Conservation (phyloP, 148 eudicot species). For the Diospyros lotus region DNA sequence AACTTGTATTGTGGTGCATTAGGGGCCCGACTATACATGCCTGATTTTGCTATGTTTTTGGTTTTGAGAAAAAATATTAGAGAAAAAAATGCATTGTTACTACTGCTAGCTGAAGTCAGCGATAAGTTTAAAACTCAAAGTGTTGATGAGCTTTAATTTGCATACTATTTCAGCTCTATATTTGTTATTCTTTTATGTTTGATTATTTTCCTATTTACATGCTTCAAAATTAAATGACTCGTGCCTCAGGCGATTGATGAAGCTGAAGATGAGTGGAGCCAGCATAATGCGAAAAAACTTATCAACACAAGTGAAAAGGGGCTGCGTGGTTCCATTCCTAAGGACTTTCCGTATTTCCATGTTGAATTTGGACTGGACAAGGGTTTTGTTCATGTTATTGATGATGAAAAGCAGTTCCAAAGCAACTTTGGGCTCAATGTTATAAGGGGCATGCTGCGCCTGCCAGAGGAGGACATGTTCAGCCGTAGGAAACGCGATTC, state of each 20-base stretch:
- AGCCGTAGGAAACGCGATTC: conserved; percentile 65
- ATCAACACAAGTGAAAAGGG: conserved; percentile 90
- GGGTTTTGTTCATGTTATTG: conserved; percentile 98
- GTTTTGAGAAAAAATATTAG: too few relatives aligned
- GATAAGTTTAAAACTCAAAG: not conserved
- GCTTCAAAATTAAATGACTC: not conserved
- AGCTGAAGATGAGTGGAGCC: conserved; percentile 98
- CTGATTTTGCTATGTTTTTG: not conserved
- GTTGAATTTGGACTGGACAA: conserved; percentile 80
- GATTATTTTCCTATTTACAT: not conserved
- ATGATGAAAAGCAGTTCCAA: conserved; percentile 65
- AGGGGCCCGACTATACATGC: not conserved
- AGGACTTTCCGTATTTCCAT: conserved; percentile 90
- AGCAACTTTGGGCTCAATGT: conserved; percentile 78
- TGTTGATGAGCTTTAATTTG: not conserved
- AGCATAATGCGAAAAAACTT: conserved; percentile 85
- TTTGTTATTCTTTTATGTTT: not conserved
- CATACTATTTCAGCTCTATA: not conserved
- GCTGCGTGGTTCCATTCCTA: conserved; percentile 73
- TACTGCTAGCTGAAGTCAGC: too few relatives aligned
- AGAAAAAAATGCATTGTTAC: too few relatives aligned
- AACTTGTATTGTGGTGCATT: not conserved
- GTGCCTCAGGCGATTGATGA: conserved; percentile 86
- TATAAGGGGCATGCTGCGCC: conserved; percentile 72
- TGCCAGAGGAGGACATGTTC: conserved; percentile 80